Evolutionary conservation across 2,329 filamentous ascomycete genomes (phyloP).

Genomic region (Fusarium sp.): DNA sequence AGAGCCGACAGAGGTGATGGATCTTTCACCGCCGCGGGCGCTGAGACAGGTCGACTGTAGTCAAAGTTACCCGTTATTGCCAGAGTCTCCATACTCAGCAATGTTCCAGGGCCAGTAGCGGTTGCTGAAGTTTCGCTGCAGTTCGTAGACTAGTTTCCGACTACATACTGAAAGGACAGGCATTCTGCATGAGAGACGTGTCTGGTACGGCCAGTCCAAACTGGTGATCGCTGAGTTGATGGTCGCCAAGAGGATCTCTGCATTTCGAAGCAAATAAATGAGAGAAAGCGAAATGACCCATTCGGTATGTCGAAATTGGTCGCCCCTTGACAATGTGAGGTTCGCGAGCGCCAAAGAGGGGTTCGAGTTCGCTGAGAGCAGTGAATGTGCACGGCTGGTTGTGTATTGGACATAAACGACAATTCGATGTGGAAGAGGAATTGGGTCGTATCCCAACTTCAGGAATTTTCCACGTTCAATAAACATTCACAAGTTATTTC

Average conservation of each 20-base stretch:
- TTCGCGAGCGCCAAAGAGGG: background rate
- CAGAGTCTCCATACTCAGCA: too few species aligned
- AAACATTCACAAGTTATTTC: background rate
- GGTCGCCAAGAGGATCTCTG: background rate
- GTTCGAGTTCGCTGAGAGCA: accelerated
- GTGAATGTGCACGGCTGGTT: background rate
- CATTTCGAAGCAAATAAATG: background rate
- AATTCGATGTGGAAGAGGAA: too few species aligned
- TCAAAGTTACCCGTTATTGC: too few species aligned
- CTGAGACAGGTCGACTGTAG: too few species aligned
- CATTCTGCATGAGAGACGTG: background rate
- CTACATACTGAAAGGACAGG: too few species aligned
- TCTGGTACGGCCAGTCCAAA: background rate
- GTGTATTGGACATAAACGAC: background rate
- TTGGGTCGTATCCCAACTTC: too few species aligned
- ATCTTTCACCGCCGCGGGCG: too few species aligned
- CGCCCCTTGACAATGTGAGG: background rate
- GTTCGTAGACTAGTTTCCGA: too few species aligned
- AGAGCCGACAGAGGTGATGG: too few species aligned
- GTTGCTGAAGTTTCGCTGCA: background rate
- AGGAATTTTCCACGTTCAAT: background rate
- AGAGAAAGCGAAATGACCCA: background rate
- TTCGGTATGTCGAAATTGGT: background rate
- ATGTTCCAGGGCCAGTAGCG: background rate
- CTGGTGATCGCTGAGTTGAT: too few species aligned